phyloP scores from a whole-genome alignment of 2,329 filamentous ascomycete genomes.

The Arthrobotrys entomopaga region DNA sequence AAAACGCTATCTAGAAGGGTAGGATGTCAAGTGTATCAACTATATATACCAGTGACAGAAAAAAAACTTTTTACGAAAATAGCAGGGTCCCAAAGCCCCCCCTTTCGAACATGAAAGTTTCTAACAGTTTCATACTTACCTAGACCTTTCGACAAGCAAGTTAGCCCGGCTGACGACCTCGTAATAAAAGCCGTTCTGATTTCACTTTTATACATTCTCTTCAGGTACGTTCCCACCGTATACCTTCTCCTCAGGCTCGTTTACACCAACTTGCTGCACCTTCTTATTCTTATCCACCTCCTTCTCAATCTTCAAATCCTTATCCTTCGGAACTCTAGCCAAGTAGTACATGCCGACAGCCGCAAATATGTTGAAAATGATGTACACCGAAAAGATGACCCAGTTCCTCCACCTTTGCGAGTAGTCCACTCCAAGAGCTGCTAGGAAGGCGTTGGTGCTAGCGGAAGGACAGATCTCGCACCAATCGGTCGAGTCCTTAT shows the following conservation, averaged over 20 bases:
- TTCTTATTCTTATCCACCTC: slow-evolving; percentile 52
- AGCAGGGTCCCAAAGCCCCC: background rate
- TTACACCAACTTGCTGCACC: slow-evolving; percentile 50
- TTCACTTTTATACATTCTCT: slow-evolving; percentile 11
- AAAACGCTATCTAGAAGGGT: slow-evolving; percentile 38
- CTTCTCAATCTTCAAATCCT: slow-evolving; percentile 48
- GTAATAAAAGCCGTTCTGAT: no score
- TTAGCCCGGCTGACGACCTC: no score
- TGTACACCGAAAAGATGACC: slow-evolving; percentile 71
- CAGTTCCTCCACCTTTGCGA: slow-evolving; percentile 75
- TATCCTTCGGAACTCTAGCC: slow-evolving; percentile 65
- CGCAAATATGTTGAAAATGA: slow-evolving; percentile 69
- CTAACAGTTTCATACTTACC: background rate
- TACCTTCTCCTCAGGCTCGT: slow-evolving; percentile 41
- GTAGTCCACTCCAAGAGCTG: slow-evolving; percentile 67
- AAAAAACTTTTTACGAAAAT: background rate
- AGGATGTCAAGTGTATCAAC: background rate
- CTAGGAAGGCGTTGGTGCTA: slow-evolving; percentile 68
- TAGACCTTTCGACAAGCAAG: no score
- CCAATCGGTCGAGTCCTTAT: slow-evolving; percentile 64
- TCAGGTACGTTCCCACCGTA: background rate
- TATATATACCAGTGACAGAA: slow-evolving; percentile 1
- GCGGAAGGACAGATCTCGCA: slow-evolving; percentile 70
- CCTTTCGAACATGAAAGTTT: slow-evolving; percentile 9
- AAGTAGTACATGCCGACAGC: slow-evolving; percentile 70